Base-by-base conservation (phyloP, 2,329 filamentous ascomycete genomes). In the Dryadomyces sulphureus region DNA sequence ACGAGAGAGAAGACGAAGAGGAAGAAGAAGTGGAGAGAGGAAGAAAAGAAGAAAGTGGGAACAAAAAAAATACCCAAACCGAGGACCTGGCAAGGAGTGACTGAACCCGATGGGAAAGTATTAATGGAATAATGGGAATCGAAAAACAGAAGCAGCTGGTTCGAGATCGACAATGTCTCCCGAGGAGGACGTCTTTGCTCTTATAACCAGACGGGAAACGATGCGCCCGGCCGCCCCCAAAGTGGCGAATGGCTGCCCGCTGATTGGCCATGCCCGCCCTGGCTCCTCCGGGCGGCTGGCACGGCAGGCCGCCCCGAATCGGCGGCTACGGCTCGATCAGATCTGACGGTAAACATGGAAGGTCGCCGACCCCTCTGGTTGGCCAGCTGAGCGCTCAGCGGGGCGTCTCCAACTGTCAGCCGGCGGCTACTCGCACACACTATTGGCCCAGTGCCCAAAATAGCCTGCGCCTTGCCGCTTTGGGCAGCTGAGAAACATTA, bases 181-280 rank as follows among this genome's bases (percentile, higher is more conserved):
- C 12, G 16, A 22, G 25, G 32, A 7, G 19, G 38, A 21, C 5
- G 19, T 17, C 7, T 24, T 27, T 43, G 41, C 38, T 48, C 42
- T 48, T 47, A 50, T 50, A 48, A n/a, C 27, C 27, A 17, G 24
- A 32, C 16, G 27, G 27, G 27, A 32, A 32, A 32, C 27, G 16
- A 12, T 14, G 27, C 27, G 7, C 9, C 3, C 27, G 6, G n/a
- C n/a, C n/a, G n/a, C n/a, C n/a, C n/a, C n/a, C n/a, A n/a, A n/a
- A n/a, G n/a, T n/a, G n/a, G n/a, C n/a, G n/a, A n/a, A n/a, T n/a
- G n/a, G n/a, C n/a, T n/a, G n/a, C n/a, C n/a, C n/a, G n/a, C n/a
- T n/a, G n/a, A n/a, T n/a, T n/a, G n/a, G n/a, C n/a, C n/a, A n/a
- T n/a, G n/a, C n/a, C n/a, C n/a, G n/a, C n/a, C n/a, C n/a, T n/a